Evolutionary conservation across 2,329 filamentous ascomycete species (phyloP).

Genomic region (Aspergillus sp.): DNA sequence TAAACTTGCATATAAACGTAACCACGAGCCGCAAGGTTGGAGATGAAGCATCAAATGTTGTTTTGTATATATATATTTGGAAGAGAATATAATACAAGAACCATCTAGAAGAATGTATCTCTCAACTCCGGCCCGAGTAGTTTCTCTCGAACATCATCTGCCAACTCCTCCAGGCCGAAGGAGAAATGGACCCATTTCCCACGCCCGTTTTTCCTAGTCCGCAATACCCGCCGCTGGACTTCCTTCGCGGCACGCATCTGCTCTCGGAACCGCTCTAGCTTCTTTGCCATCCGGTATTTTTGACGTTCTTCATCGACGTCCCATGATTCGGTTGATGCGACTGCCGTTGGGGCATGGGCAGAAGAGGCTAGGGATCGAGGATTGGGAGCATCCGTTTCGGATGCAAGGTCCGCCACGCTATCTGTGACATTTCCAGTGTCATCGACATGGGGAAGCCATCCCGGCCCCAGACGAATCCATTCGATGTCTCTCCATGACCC

Average conservation of each 20-base stretch:
- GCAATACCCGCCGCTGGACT: conserved; percentile 32
- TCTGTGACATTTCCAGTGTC: conserved; percentile 10
- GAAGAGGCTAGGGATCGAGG: conserved; percentile 21
- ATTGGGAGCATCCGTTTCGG: background rate
- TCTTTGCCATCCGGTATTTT: conserved; percentile 31
- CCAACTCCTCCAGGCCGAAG: conserved; percentile 26
- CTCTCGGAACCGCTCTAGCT: conserved; percentile 31
- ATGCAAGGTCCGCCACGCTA: background rate
- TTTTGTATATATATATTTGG: background rate
- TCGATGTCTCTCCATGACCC: conserved; percentile 46
- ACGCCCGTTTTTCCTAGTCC: conserved; percentile 29
- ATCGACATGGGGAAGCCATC: conserved; percentile 35
- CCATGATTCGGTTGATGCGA: conserved; percentile 20
- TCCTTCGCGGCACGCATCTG: conserved; percentile 27
- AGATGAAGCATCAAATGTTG: background rate
- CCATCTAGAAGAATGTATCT: background rate
- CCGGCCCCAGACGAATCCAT: conserved; percentile 42
- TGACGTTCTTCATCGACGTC: conserved; percentile 34
- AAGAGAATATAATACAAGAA: background rate
- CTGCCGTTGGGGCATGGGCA: conserved; percentile 21
- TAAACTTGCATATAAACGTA: background rate
- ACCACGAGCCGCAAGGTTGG: background rate
- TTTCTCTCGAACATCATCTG: conserved; percentile 16
- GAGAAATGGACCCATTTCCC: conserved; percentile 44
- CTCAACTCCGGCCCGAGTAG: conserved; percentile 17